phyloP scores from a whole-genome alignment of 2,329 filamentous ascomycete species.

The Alternaria sp. region DNA sequence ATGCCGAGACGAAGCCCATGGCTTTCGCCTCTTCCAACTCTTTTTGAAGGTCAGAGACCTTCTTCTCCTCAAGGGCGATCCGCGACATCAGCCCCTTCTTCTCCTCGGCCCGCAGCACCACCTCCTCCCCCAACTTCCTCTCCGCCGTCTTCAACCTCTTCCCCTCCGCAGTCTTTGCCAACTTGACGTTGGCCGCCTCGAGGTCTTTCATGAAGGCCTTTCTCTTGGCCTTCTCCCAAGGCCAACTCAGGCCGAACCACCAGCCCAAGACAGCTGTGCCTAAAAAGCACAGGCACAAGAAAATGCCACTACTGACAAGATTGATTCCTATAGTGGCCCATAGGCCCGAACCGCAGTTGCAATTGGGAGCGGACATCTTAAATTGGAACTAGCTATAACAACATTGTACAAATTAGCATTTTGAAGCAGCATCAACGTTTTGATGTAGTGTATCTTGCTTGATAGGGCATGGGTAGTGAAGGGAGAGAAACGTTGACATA shows the following conservation, averaged over 20 bases:
- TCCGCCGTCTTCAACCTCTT: too few species aligned
- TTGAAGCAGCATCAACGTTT: not conserved
- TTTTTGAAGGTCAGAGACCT: not conserved
- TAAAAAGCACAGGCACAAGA: not conserved
- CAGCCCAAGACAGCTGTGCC: not conserved
- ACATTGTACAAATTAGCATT: not conserved
- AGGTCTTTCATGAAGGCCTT: not conserved
- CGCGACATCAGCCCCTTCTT: too few species aligned
- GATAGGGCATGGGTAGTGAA: not conserved
- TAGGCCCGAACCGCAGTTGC: too few species aligned
- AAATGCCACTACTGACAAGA: too few species aligned
- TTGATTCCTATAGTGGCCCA: too few species aligned
- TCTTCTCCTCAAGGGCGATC: not conserved
- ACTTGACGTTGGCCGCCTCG: not conserved
- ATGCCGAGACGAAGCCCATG: not conserved
- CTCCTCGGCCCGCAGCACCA: not conserved
- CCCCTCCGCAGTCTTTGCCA: too few species aligned
- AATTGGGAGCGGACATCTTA: not conserved
- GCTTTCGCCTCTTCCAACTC: not conserved
- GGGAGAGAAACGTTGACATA: not conserved
- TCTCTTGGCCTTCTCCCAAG: not conserved
- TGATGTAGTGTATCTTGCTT: not conserved
- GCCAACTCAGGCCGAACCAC: not conserved
- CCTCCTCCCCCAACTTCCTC: too few species aligned
- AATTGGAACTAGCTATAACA: not conserved